Base-by-base conservation (phyloP, 2,329 filamentous ascomycete genomes). In the Phyllosticta citribraziliensis region DNA sequence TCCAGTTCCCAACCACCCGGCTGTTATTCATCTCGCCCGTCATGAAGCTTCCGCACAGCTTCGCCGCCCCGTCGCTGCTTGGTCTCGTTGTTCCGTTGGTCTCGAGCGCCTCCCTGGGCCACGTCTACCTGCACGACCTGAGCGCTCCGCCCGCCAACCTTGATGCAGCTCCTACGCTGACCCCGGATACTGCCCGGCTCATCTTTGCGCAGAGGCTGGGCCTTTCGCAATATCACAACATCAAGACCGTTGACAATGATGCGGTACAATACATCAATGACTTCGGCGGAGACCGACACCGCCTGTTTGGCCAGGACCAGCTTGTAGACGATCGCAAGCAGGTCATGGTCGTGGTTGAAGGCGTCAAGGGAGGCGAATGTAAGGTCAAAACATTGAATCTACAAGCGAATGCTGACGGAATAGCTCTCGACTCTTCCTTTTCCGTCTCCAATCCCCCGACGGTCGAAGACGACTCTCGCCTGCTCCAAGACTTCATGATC, bases 161-260 rank as follows among this genome's bases (percentile, higher is more conserved):
- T 64, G 71, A 75, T 54, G 63, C 63, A 54, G 56, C 66, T 24
- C 64, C 70, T 47, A 66, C 67, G 27, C 65, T 74, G 63, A 67
- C 61, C 66, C 74, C 78, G 17, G 72, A 76, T 60, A 75, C 76
- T 50, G 78, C 80, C 65, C 74, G 79, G 68, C 69, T 82, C 62
- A 75, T 82, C 56, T 67, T 82, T 63, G 79, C 80, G 56, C 77
- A 80, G 68, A 71, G 79, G 66, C 73, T 80, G 25, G 79, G 79
- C 19, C 70, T 82, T 35, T 77, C 79, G 58, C 73, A 75, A 59
- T 81, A 75, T 69, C 79, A 82, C 65, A 68, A 71, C 24, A 68
- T 79, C 55, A 71, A 75, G 62, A 65, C 75, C 62, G 65, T 70
- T 27, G 72, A 72, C 56, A 72, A 76, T 11, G 72, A 75, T 10